Evolutionary conservation across 2,329 filamentous ascomycete genomes (phyloP).

Genomic region (Pyricularia grisea): DNA sequence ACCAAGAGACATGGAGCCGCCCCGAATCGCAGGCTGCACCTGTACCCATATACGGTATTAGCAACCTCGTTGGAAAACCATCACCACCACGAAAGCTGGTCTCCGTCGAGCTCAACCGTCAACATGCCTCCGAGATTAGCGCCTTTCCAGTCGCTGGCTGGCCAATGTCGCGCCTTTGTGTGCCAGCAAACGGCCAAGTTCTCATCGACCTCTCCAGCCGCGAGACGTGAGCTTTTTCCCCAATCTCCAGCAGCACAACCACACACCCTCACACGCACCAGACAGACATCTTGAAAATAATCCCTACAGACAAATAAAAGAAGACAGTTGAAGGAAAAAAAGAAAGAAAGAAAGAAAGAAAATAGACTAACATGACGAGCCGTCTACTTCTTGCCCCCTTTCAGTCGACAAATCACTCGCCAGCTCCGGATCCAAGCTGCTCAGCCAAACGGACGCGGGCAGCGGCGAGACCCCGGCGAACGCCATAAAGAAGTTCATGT

Average conservation of each 20-base stretch:
- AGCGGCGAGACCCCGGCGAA: conserved; percentile 1
- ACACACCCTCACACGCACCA: neutral
- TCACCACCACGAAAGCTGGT: neutral
- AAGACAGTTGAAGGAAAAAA: neutral
- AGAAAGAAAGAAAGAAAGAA: too few species aligned
- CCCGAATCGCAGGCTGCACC: neutral
- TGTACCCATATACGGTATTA: neutral
- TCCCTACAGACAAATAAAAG: neutral
- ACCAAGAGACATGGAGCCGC: neutral
- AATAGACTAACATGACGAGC: neutral
- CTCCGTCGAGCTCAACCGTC: neutral
- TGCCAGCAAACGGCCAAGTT: neutral
- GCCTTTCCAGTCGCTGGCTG: conserved; percentile 2
- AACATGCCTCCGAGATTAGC: conserved; percentile 12
- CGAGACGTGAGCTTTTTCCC: neutral
- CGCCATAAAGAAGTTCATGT: conserved; percentile 9
- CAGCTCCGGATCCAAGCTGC: neutral
- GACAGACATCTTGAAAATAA: neutral
- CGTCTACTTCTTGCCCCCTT: too few species aligned
- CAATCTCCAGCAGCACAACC: neutral
- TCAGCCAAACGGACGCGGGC: neutral
- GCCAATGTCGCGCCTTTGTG: conserved; percentile 8
- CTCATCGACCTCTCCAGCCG: neutral
- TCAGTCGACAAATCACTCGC: neutral
- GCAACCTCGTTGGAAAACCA: neutral